Conservation (phyloP, 2,329 filamentous ascomycete genomes). For the Venturia pyrina region DNA sequence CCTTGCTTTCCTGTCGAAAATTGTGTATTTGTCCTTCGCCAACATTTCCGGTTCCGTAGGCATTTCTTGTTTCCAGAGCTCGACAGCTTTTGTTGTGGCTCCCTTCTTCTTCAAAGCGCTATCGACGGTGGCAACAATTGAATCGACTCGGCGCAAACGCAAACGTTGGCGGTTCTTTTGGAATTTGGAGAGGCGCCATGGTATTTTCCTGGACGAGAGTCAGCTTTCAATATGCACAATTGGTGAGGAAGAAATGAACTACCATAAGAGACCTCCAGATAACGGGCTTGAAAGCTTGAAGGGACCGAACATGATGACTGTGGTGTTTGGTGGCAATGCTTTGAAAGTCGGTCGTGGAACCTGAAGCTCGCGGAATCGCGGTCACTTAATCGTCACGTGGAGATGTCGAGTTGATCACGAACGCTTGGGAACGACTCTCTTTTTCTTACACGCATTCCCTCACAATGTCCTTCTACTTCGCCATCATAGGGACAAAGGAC, state of each 20-base stretch:
- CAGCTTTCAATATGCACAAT: slow-evolving; percentile 5
- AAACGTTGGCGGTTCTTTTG: slow-evolving; percentile 82
- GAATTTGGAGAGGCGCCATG: slow-evolving; percentile 85
- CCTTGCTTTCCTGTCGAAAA: slow-evolving; percentile 95
- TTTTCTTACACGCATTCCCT: neutral
- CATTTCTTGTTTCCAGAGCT: slow-evolving; percentile 93
- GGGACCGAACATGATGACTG: slow-evolving; percentile 63
- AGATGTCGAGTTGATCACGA: neutral
- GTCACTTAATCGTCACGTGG: neutral
- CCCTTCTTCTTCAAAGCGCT: slow-evolving; percentile 60
- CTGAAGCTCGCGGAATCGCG: neutral
- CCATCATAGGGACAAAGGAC: slow-evolving; percentile 89
- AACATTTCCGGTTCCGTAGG: slow-evolving; percentile 92
- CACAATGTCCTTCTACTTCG: slow-evolving; percentile 96
- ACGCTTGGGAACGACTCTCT: neutral
- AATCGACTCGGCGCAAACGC: slow-evolving; percentile 76
- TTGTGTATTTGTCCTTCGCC: slow-evolving; percentile 92
- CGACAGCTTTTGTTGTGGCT: slow-evolving; percentile 48
- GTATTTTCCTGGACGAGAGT: slow-evolving; percentile 63
- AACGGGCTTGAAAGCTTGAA: slow-evolving; percentile 72
- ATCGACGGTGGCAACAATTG: slow-evolving; percentile 60
- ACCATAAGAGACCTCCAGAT: slow-evolving; percentile 76
- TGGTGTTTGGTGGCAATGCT: slow-evolving; percentile 6
- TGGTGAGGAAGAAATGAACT: slow-evolving; percentile 17
- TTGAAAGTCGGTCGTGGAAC: neutral